phyloP scores from a whole-genome alignment of 306 rosid genomes.

The Coriaria nepalensis region DNA sequence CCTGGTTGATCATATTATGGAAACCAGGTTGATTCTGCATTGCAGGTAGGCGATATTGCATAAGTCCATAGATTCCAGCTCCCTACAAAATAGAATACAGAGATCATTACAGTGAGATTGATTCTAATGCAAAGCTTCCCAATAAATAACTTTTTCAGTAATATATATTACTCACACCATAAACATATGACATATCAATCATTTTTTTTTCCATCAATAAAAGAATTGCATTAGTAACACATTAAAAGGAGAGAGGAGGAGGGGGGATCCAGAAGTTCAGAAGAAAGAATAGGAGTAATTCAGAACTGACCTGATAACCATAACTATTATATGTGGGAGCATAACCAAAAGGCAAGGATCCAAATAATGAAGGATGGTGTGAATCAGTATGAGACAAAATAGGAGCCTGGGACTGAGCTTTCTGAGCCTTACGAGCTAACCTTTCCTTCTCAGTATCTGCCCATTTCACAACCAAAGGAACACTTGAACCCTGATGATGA shows the following conservation, averaged over 20 bases:
- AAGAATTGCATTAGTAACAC: too few relatives aligned
- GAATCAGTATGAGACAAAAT: constrained; percentile 48
- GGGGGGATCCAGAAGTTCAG: not conserved
- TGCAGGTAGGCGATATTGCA: constrained; percentile 86
- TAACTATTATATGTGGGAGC: constrained; percentile 85
- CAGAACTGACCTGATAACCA: constrained; percentile 72
- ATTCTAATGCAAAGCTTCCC: not conserved
- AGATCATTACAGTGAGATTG: constrained; percentile 2
- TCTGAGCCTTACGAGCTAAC: constrained; percentile 94
- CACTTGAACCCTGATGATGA: constrained; percentile 69
- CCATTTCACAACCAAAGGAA: constrained; percentile 99
- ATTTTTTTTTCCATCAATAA: too few relatives aligned
- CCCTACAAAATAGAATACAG: constrained; percentile 39
- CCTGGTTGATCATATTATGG: constrained; percentile 67
- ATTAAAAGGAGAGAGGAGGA: too few relatives aligned
- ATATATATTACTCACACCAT: too few relatives aligned
- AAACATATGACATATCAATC: too few relatives aligned
- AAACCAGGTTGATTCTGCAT: constrained; percentile 86
- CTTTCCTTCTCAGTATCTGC: constrained; percentile 99
- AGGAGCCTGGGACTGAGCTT: constrained; percentile 79
- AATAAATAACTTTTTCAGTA: too few relatives aligned
- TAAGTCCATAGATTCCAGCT: constrained; percentile 66
- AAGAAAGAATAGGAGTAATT: not conserved
- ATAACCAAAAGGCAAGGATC: constrained; percentile 64
- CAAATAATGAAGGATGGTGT: constrained; percentile 82